These are phyloP conservation scores for Daldinia vernicosa DNA, from an alignment of 495 filamentous ascomycete species.

Conservation along the genomic window DNA sequence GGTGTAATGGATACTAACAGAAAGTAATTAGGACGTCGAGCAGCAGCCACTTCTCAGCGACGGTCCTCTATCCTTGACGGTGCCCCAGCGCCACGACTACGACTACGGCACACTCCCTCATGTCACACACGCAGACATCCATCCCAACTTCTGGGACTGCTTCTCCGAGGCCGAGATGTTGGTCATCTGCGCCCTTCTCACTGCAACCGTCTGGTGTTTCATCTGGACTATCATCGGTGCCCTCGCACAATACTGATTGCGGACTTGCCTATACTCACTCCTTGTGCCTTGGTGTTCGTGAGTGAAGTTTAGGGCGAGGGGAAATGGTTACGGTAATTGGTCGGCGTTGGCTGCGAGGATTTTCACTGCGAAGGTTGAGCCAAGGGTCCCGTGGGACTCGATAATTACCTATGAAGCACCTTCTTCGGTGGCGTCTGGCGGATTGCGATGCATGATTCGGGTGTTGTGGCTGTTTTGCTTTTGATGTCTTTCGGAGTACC, in stretches of 20 bases:
- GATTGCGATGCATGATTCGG: background rate
- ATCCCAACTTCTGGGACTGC: conserved; percentile 10
- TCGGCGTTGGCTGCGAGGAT: background rate
- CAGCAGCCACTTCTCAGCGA: background rate
- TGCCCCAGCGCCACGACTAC: background rate
- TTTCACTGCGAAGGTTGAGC: background rate
- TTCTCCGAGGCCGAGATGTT: conserved; percentile 3
- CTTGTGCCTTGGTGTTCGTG: background rate
- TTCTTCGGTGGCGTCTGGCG: background rate
- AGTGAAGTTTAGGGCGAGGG: background rate
- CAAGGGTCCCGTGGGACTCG: background rate
- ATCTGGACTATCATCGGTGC: background rate
- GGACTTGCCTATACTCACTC: background rate
- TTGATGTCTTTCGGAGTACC: background rate
- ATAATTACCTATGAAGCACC: background rate
- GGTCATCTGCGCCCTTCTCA: background rate
- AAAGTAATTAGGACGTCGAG: background rate
- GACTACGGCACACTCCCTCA: background rate
- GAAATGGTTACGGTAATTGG: background rate
- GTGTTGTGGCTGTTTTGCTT: background rate
- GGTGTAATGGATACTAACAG: background rate
- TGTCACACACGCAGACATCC: background rate
- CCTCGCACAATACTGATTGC: background rate
- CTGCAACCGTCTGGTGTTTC: background rate
- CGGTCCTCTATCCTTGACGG: background rate